A percentile compares a stretch with the other conserved stretches of the same genome.
These are phyloP conservation scores for Abrus pulchellus DNA, from an alignment of 306 rosid species.

Conservation along the genomic window DNA sequence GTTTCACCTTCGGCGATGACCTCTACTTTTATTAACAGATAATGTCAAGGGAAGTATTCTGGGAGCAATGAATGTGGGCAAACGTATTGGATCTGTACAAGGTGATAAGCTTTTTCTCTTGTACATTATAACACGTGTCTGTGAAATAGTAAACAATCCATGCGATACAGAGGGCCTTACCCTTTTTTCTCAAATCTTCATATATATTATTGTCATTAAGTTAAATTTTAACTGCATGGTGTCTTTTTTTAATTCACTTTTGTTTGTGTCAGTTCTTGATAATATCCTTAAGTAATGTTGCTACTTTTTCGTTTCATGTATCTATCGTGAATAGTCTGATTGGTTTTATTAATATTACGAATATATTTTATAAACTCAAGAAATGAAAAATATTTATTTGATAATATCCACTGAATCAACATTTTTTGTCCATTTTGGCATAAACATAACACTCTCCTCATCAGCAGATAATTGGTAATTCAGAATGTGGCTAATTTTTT, in stretches of 20 bases:
- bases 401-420: neutral
- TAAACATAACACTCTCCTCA: neutral
- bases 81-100: constrained; percentile 27
- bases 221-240: neutral
- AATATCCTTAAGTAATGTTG: neutral
- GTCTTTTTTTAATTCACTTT: neutral
- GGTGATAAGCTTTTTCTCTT: neutral
- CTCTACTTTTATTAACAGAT: neutral
- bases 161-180: neutral
- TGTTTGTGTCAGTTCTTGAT: neutral
- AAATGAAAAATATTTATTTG: neutral
- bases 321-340: neutral
- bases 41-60: constrained; percentile 26
- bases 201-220: neutral
- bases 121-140: neutral
- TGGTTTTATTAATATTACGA: constrained; percentile 1
- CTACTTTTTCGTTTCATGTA: neutral
- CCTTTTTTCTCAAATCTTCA: neutral
- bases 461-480: neutral
- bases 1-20: neutral
- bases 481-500: constrained; percentile 9
- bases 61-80: constrained; percentile 34
- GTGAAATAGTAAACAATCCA: neutral
- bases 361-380: constrained; percentile 13
- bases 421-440: neutral